Percentiles rank a stretch among this genome's conserved stretches.
Conservation (phyloP, 2,329 filamentous ascomycete species). For the Colletotrichum sidae region DNA sequence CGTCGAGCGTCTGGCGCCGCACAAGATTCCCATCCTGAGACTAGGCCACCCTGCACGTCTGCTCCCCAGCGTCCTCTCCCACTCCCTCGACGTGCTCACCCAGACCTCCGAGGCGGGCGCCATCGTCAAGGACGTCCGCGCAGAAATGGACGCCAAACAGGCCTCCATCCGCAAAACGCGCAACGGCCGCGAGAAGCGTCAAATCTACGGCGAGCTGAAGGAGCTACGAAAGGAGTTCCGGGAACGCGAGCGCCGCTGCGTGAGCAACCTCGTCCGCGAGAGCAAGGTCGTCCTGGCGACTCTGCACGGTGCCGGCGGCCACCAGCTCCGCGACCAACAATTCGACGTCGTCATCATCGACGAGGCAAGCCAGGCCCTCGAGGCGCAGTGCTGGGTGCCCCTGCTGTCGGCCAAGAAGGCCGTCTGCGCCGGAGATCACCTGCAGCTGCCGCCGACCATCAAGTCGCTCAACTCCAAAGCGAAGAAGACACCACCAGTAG, state of each 20-base stretch:
- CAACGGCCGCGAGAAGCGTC: constrained; percentile 80
- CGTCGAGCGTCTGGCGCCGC: constrained; percentile 87
- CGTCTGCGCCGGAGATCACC: constrained; percentile 91
- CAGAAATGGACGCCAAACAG: constrained; percentile 94
- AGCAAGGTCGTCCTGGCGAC: constrained; percentile 94
- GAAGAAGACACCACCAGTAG: constrained; percentile 44
- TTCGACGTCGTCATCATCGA: constrained; percentile 98
- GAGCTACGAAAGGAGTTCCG: constrained; percentile 90
- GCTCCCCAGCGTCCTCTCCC: constrained; percentile 86
- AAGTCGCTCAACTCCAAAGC: constrained; percentile 76
- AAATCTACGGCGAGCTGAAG: constrained; percentile 87
- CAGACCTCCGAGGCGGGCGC: constrained; percentile 89
- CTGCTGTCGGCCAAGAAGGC: constrained; percentile 84
- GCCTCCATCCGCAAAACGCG: constrained; percentile 88
- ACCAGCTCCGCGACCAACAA: constrained; percentile 79
- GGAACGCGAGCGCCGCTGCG: constrained; percentile 84
- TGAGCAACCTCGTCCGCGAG: constrained; percentile 77
- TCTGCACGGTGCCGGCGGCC: constrained; percentile 89
- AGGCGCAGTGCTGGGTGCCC: constrained; percentile 97
- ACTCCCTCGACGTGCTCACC: constrained; percentile 92
- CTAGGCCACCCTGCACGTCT: constrained; percentile 93
- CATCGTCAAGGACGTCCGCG: constrained; percentile 89
- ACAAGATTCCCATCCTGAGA: constrained; percentile 87
- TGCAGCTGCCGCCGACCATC: constrained; percentile 94
- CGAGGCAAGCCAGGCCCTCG: constrained; percentile 93